Percentiles rank a stretch among this genome's conserved stretches.
These are phyloP conservation scores for Solanum arcanum DNA, from an alignment of 257 asterid species.

Conservation along the genomic window DNA sequence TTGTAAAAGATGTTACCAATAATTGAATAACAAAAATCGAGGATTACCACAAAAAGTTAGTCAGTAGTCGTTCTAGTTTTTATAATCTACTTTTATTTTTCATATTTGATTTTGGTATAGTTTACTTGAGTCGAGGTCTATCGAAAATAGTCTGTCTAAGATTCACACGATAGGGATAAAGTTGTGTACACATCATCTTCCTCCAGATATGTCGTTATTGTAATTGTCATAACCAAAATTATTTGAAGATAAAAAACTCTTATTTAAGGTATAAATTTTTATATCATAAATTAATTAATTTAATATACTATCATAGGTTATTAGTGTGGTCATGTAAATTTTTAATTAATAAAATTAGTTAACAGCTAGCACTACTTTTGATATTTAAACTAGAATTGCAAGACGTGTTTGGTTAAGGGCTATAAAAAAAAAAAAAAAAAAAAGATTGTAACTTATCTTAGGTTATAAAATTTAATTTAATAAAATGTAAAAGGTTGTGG, in stretches of 20 bases:
- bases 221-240: not conserved
- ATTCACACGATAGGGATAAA: not conserved
- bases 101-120: not conserved
- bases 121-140: not conserved
- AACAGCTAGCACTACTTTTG: not conserved
- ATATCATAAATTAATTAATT: not conserved
- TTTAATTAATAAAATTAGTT: not conserved
- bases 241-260: not conserved
- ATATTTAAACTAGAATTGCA: not conserved
- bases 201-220: not conserved
- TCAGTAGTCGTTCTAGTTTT: not conserved
- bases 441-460: not conserved
- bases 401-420: not conserved
- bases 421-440: not conserved
- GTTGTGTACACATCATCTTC: accelerated
- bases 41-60: not conserved
- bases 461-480: not conserved
- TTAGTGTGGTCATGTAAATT: not conserved
- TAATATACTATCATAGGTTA: not conserved
- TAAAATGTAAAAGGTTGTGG: not conserved
- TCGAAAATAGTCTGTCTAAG: not conserved
- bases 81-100: not conserved
- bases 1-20: too few species aligned
- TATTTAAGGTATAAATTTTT: not conserved
- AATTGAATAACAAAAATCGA: not conserved